Evolutionary conservation across 495 filamentous ascomycete genomes (phyloP).

Genomic region (Parmelia sp.): DNA sequence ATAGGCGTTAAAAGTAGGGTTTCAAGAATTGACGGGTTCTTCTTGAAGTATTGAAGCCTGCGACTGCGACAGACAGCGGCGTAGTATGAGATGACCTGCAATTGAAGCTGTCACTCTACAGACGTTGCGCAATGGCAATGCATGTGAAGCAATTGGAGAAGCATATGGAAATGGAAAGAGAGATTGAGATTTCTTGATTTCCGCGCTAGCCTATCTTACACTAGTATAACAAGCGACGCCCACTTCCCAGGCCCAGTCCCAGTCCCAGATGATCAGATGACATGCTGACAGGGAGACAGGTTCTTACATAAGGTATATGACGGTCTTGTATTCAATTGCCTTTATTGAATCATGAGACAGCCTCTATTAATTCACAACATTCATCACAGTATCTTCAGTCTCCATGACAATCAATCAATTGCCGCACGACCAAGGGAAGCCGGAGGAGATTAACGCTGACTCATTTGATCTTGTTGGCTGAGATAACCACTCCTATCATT

Average conservation of each 20-base stretch:
- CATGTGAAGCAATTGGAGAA: conserved; percentile 2
- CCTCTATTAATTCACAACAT: neutral
- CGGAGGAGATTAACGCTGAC: neutral
- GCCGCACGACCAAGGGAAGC: neutral
- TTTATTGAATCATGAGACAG: neutral
- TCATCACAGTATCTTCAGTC: neutral
- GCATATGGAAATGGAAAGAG: neutral
- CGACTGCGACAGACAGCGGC: conserved; percentile 4
- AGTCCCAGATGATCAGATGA: neutral
- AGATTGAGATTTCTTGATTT: conserved; percentile 6
- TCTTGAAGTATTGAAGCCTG: conserved; percentile 4
- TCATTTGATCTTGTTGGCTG: neutral
- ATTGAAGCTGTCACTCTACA: neutral
- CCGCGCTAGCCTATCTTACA: conserved; percentile 4
- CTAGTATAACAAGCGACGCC: neutral
- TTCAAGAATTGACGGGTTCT: conserved; percentile 1
- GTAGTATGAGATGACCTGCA: neutral
- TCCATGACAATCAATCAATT: conserved; percentile 6
- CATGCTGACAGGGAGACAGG: neutral
- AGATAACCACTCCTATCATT: conserved; percentile 2
- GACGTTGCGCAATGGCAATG: neutral
- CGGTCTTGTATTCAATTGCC: neutral
- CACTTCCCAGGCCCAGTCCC: conserved; percentile 1
- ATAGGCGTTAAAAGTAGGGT: conserved; percentile 1
- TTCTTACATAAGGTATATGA: neutral